These are phyloP conservation scores for Whalleya microplaca DNA, from an alignment of 2,329 filamentous ascomycete species.

Conservation along the genomic window DNA sequence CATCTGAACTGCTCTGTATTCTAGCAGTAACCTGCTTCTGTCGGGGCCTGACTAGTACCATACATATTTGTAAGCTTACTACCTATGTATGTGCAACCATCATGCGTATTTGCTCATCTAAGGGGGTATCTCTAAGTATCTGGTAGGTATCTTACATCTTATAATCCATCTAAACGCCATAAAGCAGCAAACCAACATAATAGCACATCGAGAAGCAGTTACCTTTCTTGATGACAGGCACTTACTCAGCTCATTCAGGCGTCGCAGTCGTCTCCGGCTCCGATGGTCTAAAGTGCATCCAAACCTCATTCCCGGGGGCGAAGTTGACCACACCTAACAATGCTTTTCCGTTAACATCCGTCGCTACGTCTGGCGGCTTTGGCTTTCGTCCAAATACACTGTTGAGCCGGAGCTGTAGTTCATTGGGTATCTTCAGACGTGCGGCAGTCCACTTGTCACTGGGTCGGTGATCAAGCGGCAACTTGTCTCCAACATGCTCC, in stretches of 20 bases:
- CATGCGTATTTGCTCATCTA: too few species aligned
- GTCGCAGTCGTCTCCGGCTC: slow-evolving; percentile 35
- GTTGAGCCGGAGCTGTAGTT: slow-evolving; percentile 55
- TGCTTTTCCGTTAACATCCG: slow-evolving; percentile 43
- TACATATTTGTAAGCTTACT: too few species aligned
- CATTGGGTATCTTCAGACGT: slow-evolving; percentile 60
- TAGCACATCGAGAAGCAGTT: neutral
- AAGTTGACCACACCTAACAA: slow-evolving; percentile 39
- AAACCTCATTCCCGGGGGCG: slow-evolving; percentile 49
- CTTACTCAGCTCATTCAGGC: slow-evolving; percentile 16
- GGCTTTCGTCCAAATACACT: slow-evolving; percentile 47
- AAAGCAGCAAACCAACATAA: slow-evolving; percentile 3
- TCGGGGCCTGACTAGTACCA: too few species aligned
- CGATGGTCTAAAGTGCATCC: slow-evolving; percentile 56
- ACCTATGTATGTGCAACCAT: too few species aligned
- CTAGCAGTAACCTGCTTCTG: too few species aligned
- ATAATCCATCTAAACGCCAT: slow-evolving; percentile 1
- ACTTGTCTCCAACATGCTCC: slow-evolving; percentile 42
- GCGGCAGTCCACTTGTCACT: slow-evolving; percentile 62
- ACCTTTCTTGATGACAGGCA: neutral
- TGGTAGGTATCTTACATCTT: slow-evolving; percentile 4
- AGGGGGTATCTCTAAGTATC: neutral
- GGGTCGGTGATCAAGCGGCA: slow-evolving; percentile 58
- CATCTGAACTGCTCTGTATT: too few species aligned
- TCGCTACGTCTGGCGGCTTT: slow-evolving; percentile 39